Conservation (phyloP, 306 rosid species). For the Crotalaria pallida region DNA sequence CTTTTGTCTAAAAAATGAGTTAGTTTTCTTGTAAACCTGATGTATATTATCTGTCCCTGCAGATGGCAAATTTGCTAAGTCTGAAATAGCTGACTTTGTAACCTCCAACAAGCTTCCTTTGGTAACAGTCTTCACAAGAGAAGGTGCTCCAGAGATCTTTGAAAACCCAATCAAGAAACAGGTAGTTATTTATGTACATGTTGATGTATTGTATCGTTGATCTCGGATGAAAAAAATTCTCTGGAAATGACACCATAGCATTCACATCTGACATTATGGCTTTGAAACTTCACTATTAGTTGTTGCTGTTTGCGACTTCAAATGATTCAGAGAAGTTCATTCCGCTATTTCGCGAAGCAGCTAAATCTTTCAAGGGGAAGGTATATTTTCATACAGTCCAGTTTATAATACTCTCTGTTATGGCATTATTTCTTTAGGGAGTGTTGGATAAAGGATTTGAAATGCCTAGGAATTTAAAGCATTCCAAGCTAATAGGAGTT, state of each 20-base stretch:
- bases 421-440: slow-evolving; percentile 2
- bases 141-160: slow-evolving; percentile 74
- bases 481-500: too few relatives aligned
- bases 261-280: slow-evolving; percentile 15
- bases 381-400: slow-evolving; percentile 34
- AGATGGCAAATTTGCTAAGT: slow-evolving; percentile 74
- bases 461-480: too few relatives aligned
- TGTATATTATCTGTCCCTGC: slow-evolving; percentile 26
- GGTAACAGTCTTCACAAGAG: slow-evolving; percentile 78
- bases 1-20: neutral
- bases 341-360: slow-evolving; percentile 70
- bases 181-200: slow-evolving; percentile 41
- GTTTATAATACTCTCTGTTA: neutral
- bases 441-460: too few relatives aligned
- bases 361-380: slow-evolving; percentile 90
- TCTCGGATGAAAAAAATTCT: slow-evolving; percentile 2
- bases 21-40: neutral
- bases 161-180: slow-evolving; percentile 94
- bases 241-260: neutral
- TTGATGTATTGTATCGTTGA: neutral
- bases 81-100: slow-evolving; percentile 69
- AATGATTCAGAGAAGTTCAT: slow-evolving; percentile 66
- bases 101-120: slow-evolving; percentile 82
- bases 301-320: slow-evolving; percentile 66
- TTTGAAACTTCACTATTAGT: slow-evolving; percentile 36